Percentiles rank a stretch among this genome's conserved stretches.
Conservation (phyloP, 1,284 basidiomycete species). For the Ganoderma lucidum region DNA sequence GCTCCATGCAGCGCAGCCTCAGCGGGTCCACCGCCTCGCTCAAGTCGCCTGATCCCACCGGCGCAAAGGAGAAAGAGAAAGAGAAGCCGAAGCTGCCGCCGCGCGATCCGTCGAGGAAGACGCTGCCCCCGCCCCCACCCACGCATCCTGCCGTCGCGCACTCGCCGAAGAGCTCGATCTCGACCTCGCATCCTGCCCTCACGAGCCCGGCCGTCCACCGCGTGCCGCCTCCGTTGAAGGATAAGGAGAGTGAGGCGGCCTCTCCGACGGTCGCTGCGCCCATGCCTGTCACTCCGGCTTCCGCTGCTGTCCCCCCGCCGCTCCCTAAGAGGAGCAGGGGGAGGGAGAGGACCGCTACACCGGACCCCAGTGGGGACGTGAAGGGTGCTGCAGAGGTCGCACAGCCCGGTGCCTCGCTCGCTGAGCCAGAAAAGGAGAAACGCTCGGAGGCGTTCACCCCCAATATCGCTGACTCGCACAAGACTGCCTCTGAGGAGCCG, state of each 20-base stretch:
- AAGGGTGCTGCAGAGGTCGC: conserved; percentile 3
- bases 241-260: conserved; percentile 16
- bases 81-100: conserved; percentile 34
- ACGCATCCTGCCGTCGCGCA: conserved; percentile 45
- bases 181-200: not conserved
- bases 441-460: not conserved
- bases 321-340: conserved; percentile 36
- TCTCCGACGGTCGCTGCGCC: conserved; percentile 10
- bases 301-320: conserved; percentile 29
- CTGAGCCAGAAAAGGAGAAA: not conserved
- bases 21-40: conserved; percentile 35
- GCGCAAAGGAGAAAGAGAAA: conserved; percentile 16
- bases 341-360: conserved; percentile 17
- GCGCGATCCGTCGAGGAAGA: conserved; percentile 33
- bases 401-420: not conserved
- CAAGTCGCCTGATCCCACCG: conserved; percentile 13
- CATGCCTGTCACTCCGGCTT: conserved; percentile 31
- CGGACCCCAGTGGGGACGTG: conserved; percentile 6
- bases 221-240: conserved; percentile 33
- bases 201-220: conserved; percentile 17
- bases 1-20: conserved; percentile 42
- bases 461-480: not conserved
- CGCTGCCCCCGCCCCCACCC: conserved; percentile 48
- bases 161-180: conserved; percentile 18
- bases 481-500: not conserved